Base-by-base conservation (phyloP, 2,329 filamentous ascomycete genomes). In the Pseudopithomyces chartarum region DNA sequence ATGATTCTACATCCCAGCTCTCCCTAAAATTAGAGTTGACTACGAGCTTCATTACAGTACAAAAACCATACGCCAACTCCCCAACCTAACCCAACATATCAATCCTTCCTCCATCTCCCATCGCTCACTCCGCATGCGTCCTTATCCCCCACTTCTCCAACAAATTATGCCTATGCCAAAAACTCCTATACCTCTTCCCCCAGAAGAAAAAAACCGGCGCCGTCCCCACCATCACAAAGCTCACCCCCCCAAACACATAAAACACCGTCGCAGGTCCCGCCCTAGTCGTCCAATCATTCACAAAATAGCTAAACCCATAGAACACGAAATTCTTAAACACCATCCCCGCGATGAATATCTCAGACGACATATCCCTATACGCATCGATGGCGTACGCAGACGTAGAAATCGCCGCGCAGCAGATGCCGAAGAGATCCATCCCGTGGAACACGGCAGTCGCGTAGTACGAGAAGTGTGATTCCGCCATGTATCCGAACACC, bases 301-400 rank as follows among this genome's bases (percentile, higher is more conserved):
- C 73, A 52, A 79, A 79, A 47, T 78, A 78, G 10, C 71, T 74
- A 53, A 79, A 76, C 1, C 74, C 76, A 46, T 78, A 80, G 52
- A 79, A 76, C n/a, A 79, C 55, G 33, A 80, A 69, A 58, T 80
- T 80, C 69, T 80, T 80, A 59, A 79, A 68, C 22, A 78, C 64
- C 77, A 80, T 80, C 43, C 70, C 74, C 6, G 72, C 71, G 55
- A 80, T 78, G 65, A 80, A 80, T 23, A 79, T 71, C 65, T 80
- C 78, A 10, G 69, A 74, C 43, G 68, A 73, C 68, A 79, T 77
- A 52, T 75, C 73, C 29, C 77, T 65, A 62, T 71, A 79, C 2
- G 76, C 73, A 40, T 79, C 77, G 8, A 79, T 68, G 3, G 68
- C 69, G 55, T 79, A 79, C 2, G 70, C 62, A 2, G 71, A 71